A percentile compares a stretch with the other conserved stretches of the same genome.
Evolutionary conservation across 2,329 filamentous ascomycete species (phyloP).

Genomic region (Podosphaera leucotricha): DNA sequence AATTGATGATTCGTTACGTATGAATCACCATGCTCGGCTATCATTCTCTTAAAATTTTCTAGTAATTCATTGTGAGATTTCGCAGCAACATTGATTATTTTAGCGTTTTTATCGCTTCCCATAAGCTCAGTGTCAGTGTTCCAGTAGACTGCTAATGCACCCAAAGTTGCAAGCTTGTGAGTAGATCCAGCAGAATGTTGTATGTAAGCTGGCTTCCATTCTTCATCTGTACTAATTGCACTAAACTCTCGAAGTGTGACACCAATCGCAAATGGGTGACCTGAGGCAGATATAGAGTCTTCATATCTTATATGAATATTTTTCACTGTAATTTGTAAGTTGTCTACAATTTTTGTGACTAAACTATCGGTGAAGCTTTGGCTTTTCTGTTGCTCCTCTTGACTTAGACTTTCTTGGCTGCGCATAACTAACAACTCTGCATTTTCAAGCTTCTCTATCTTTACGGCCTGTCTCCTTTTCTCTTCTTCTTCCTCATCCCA

Average conservation of each 20-base stretch:
- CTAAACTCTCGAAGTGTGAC: conserved; percentile 90
- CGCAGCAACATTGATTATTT: conserved; percentile 31
- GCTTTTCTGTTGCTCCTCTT: conserved; percentile 89
- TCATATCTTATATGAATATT: conserved; percentile 98
- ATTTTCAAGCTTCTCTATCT: conserved; percentile 96
- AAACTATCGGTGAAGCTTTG: conserved; percentile 94
- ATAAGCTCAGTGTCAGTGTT: conserved; percentile 67
- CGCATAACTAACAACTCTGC: conserved; percentile 85
- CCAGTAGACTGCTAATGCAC: conserved; percentile 87
- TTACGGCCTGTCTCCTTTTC: conserved; percentile 63
- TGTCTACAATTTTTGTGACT: conserved; percentile 92
- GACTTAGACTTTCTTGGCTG: conserved; percentile 76
- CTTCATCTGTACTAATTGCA: conserved; percentile 79
- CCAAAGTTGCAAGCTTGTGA: conserved; percentile 81
- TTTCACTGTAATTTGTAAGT: conserved; percentile 90
- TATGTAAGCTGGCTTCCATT: conserved; percentile 93
- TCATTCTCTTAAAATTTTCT: conserved; percentile 51
- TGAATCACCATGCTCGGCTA: conserved; percentile 42
- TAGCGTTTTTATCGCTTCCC: conserved; percentile 54
- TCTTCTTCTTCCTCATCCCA: conserved; percentile 90
- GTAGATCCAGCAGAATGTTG: conserved; percentile 63
- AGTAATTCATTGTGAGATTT: conserved; percentile 56
- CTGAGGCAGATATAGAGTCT: conserved; percentile 83
- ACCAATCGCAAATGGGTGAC: conserved; percentile 83
- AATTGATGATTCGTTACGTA: conserved; percentile 49